Conservation (phyloP, 225 moss, liverwort and hornwort genomes). For the Lunularia cruciata region DNA sequence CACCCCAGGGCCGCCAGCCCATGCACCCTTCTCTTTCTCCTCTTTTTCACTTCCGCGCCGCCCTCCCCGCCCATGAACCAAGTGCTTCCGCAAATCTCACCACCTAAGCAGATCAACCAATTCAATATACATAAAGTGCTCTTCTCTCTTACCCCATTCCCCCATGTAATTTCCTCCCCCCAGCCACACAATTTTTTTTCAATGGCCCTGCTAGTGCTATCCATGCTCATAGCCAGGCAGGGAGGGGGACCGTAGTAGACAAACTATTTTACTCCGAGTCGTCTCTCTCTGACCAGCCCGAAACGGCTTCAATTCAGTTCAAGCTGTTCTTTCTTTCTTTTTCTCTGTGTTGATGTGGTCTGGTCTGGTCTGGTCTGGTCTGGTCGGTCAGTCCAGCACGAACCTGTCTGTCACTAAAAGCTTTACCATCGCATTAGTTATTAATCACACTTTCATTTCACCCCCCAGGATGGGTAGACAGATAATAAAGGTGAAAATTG, state of each 20-base stretch:
- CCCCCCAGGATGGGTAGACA: background rate
- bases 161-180: background rate
- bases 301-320: constrained; percentile 1
- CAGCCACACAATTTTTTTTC: background rate
- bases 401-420: background rate
- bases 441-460: background rate
- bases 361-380: too few relatives aligned
- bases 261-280: background rate
- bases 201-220: background rate
- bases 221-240: background rate
- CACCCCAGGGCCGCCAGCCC: constrained; percentile 14
- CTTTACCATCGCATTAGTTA: background rate
- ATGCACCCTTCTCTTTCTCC: background rate
- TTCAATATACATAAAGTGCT: background rate
- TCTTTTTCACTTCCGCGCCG: constrained; percentile 2
- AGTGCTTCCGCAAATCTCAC: background rate
- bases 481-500: too few relatives aligned
- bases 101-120: background rate
- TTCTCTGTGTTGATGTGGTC: background rate
- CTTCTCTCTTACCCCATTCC: background rate
- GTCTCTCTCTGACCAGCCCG: background rate
- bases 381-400: constrained; percentile 7
- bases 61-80: background rate
- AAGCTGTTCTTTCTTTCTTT: constrained; percentile 3
- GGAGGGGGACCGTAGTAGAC: too few relatives aligned